Base-by-base conservation (phyloP, 2,329 filamentous ascomycete species). In the Exophiala viscosa region DNA sequence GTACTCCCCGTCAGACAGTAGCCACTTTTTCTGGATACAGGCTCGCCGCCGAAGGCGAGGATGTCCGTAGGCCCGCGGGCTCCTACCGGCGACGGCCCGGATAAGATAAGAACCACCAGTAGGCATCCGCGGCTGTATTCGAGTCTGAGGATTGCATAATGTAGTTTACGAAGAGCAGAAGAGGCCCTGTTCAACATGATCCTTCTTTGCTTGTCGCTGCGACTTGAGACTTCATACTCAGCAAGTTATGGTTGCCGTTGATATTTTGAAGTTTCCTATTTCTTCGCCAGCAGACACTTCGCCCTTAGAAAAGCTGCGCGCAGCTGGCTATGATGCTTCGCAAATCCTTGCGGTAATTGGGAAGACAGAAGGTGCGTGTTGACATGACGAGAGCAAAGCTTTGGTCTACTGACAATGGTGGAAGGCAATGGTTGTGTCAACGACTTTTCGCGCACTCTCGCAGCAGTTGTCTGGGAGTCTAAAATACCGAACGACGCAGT, bases 391-490 rank as follows among this genome's bases (percentile, higher is more conserved):
- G 14, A 3, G 6, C 45, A 5, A 13, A 15, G 6, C 11, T 51
- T 14, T 14, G 3, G 18, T 18, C 36, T 13, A 35, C 14, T 15
- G 1, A 38, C 36, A 35, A 52, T 57, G 32, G 34, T 2, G 18
- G 23, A 28, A 67, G 65, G 66, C n/a, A 67, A 69, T 52, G 65
- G 66, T 40, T 69, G 66, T 52, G 64, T 67, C 13, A 68, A 69
- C 52, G 67, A 69, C 52, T 68, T 69, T 55, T 67, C 64, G 8
- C 62, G 65, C 2, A 67, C 65, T 5, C 60, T 68, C 7, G 63
- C 62, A 39, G 59, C 65, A 2, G 52, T 61, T 15, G 65, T 67
- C 9, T 67, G 65, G 66, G 65, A 67, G 36, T 62, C 62, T 7
- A 59, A 60, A 1, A 64, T 69, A 5, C 62, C 66, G 2, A 17